A percentile compares a stretch with the other conserved stretches of the same genome.
phyloP scores from a whole-genome alignment of 306 rosid species.

The Vigna unguiculata region DNA sequence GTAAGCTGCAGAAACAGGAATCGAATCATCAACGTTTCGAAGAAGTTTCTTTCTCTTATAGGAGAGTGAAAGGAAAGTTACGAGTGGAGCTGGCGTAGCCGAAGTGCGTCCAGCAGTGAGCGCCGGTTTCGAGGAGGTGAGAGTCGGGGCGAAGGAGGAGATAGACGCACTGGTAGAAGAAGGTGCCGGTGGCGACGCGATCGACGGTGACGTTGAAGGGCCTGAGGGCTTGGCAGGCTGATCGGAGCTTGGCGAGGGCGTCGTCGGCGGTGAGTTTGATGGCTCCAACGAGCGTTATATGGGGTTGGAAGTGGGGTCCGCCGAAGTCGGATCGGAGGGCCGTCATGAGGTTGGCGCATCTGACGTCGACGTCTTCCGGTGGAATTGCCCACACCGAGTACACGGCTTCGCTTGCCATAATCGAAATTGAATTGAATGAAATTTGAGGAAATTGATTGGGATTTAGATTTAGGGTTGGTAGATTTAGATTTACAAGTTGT shows the following conservation, averaged over 20 bases:
- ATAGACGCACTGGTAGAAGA: slow-evolving; percentile 78
- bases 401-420: slow-evolving; percentile 30
- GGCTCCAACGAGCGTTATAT: slow-evolving; percentile 87
- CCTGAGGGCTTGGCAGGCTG: slow-evolving; percentile 61
- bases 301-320: slow-evolving; percentile 87
- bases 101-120: neutral
- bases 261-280: slow-evolving; percentile 62
- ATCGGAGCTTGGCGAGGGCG: slow-evolving; percentile 63
- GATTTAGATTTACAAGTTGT: no score
- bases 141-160: slow-evolving; percentile 67
- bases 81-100: slow-evolving; percentile 17
- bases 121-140: slow-evolving; percentile 39
- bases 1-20: slow-evolving; percentile 49
- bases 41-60: no score
- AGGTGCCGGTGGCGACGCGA: slow-evolving; percentile 67
- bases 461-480: neutral
- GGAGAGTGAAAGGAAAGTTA: neutral
- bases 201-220: slow-evolving; percentile 68
- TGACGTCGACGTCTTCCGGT: slow-evolving; percentile 59
- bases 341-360: slow-evolving; percentile 63
- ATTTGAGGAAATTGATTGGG: neutral
- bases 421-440: no score
- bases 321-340: slow-evolving; percentile 70
- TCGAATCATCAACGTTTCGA: neutral
- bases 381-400: slow-evolving; percentile 95